Evolutionary conservation across 1,284 basidiomycete genomes (phyloP).

Genomic region (Megacollybia platyphylla): DNA sequence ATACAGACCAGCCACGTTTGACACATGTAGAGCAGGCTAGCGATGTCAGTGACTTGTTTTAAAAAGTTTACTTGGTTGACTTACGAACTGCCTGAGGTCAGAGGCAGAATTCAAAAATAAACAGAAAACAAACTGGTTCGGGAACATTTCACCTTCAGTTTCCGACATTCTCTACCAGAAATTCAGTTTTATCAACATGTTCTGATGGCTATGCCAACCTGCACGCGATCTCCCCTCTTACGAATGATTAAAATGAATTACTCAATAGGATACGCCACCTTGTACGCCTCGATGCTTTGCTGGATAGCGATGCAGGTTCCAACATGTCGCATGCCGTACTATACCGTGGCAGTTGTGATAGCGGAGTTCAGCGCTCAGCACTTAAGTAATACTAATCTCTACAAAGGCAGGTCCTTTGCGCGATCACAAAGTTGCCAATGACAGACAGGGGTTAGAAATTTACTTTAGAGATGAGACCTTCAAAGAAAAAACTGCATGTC

Average conservation of each 20-base stretch:
- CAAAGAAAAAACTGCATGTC: too few species aligned
- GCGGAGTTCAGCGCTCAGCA: too few species aligned
- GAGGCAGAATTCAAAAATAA: too few species aligned
- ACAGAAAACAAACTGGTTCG: constrained; percentile 8
- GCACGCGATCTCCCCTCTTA: constrained; percentile 30
- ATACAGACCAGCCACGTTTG: constrained; percentile 30
- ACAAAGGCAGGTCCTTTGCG: too few species aligned
- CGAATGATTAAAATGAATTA: neutral
- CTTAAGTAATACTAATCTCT: too few species aligned
- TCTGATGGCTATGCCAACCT: constrained; percentile 4
- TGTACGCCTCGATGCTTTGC: constrained; percentile 17
- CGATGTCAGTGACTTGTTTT: neutral
- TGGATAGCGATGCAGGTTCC: constrained; percentile 1
- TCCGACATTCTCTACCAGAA: constrained; percentile 20
- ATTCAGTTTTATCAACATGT: neutral
- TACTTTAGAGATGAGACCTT: too few species aligned
- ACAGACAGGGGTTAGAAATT: too few species aligned
- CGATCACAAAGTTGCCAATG: too few species aligned
- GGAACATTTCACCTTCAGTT: constrained; percentile 26
- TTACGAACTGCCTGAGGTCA: neutral
- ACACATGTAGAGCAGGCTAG: constrained; percentile 26
- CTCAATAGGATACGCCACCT: constrained; percentile 9
- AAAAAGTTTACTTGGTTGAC: neutral
- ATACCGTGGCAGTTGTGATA: too few species aligned
- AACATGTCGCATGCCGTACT: too few species aligned